Base-by-base conservation (phyloP, 2,329 filamentous ascomycete genomes). In the Talaromyces verruculosus region DNA sequence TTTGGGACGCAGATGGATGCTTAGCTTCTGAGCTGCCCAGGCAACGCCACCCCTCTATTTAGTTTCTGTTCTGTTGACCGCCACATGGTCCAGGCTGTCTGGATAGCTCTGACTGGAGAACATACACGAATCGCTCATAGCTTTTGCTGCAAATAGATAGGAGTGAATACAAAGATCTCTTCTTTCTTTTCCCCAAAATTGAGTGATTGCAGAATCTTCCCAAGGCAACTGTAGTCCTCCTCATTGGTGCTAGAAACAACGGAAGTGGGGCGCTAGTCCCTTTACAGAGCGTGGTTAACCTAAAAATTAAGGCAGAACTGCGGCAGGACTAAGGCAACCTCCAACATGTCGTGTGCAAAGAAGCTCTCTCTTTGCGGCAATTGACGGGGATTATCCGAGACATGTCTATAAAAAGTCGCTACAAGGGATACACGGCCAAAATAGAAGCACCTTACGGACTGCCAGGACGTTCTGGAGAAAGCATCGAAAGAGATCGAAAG, bases 1-100 rank as follows among this genome's bases (percentile, higher is more conserved):
- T 60, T 60, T n/a, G 13, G 37, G 57, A 60, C 1, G 7, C 7
- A 6, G 13, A 30, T 45, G 17, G 57, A 45, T 60, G 57, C 57
- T 45, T 60, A 60, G 60, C 47, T 62, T 37, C n/a, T 49, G 53
- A 64, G 53, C 51, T 62, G 30, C 64, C 64, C 49, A 47, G 59
- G 64, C 59, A 66, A 66, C 64, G 64, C 59, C 59, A 65, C 63
- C 59, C 64, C 58, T 66, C 65, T 68, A 59, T 55, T 55, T 55
- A 22, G 49, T 4, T 4, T 55, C 49, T 55, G n/a, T 19, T 35
- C 33, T 35, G 53, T 37, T 57, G 53, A 57, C 53, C 53, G 53
- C 53, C 53, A 57, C 33, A 37, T 57, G 30, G 33, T 39, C n/a
- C 53, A 35, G 30, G 30, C 30, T 57, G 33, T 57, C 30, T 57